phyloP scores from a whole-genome alignment of 495 filamentous ascomycete genomes.

The Saxophila tyrrhenica region DNA sequence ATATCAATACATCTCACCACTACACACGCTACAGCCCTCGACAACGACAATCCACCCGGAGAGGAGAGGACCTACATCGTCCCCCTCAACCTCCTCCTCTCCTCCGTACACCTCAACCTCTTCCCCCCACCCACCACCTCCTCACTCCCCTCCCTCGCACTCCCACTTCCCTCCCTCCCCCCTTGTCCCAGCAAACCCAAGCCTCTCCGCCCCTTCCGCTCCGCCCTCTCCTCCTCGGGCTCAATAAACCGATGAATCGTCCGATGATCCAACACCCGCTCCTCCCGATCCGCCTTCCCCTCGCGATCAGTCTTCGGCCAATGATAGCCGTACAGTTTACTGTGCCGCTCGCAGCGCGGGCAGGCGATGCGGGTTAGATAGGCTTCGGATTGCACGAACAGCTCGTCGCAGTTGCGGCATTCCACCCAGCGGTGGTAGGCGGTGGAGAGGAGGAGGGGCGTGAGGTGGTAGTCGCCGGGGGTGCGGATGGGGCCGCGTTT shows the following conservation, averaged over 20 bases:
- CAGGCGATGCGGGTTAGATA: conserved; percentile 78
- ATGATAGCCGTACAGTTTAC: conserved; percentile 83
- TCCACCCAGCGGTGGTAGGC: conserved; percentile 72
- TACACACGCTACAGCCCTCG: background rate
- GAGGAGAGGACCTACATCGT: conserved; percentile 3
- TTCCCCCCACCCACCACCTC: conserved; percentile 18
- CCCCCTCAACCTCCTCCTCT: conserved; percentile 10
- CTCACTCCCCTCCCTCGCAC: conserved; percentile 1
- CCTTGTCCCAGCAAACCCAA: conserved; percentile 13
- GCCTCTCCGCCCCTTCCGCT: conserved; percentile 21
- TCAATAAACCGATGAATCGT: conserved; percentile 32
- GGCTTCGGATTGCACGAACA: conserved; percentile 77
- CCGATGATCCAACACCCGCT: conserved; percentile 32
- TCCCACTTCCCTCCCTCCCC: conserved; percentile 2
- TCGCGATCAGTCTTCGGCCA: conserved; percentile 90
- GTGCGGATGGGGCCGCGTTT: conserved; percentile 20
- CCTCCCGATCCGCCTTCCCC: conserved; percentile 62
- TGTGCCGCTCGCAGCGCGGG: conserved; percentile 87
- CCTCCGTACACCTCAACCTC: conserved; percentile 23
- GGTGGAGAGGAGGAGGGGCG: conserved; percentile 56
- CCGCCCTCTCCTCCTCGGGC: conserved; percentile 28
- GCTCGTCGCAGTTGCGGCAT: conserved; percentile 66
- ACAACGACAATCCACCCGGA: background rate
- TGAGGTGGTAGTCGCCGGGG: conserved; percentile 43
- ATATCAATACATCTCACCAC: no score